Evolutionary conservation across 257 asterid genomes (phyloP).

Genomic region (Primulina tabacum): DNA sequence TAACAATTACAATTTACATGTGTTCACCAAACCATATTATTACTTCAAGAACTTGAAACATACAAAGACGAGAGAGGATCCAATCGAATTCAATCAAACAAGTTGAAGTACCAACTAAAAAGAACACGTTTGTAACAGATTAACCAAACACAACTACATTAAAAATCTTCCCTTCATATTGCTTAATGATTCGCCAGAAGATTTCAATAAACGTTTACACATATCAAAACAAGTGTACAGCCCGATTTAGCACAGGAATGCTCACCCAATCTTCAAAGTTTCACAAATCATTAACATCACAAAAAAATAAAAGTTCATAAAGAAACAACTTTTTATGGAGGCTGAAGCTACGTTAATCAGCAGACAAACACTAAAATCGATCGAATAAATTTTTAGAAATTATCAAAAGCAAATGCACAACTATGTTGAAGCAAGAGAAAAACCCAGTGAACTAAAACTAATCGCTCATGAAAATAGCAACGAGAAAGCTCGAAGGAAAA

Average conservation of each 20-base stretch:
- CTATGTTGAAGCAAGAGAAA: background rate
- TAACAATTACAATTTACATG: conserved; percentile 9
- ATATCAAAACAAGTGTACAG: background rate
- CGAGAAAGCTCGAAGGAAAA: conserved; percentile 3
- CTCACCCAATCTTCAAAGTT: background rate
- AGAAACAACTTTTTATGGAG: background rate
- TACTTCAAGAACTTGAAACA: background rate
- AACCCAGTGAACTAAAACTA: background rate
- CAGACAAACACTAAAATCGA: too few relatives aligned
- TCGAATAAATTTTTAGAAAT: background rate
- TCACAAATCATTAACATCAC: background rate
- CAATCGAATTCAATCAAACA: background rate
- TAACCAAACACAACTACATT: conserved; percentile 9
- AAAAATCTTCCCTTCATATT: conserved; percentile 1
- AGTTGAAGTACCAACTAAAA: background rate
- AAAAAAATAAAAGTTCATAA: too few relatives aligned
- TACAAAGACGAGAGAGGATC: background rate
- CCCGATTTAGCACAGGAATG: background rate
- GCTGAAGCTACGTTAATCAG: background rate
- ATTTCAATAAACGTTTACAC: background rate
- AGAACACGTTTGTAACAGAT: background rate
- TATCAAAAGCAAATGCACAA: background rate
- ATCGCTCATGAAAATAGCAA: background rate
- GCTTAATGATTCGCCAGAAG: conserved; percentile 11
- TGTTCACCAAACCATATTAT: background rate